These are phyloP conservation scores for Henningerozyma blattae DNA, from an alignment of 805 yeast genomes.

Conservation along the genomic window DNA sequence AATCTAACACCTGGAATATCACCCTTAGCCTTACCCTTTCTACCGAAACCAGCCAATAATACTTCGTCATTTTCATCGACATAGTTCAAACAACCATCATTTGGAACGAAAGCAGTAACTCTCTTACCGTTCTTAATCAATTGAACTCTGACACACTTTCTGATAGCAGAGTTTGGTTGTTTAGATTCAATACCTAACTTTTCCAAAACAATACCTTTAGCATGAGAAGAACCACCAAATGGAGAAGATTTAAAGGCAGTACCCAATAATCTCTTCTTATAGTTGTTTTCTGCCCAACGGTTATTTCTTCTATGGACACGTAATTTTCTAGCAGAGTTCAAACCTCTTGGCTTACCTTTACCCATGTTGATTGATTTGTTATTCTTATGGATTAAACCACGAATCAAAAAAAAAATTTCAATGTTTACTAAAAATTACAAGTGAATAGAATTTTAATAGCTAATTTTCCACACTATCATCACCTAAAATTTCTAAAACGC, in stretches of 20 bases:
- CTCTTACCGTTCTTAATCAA: conserved; percentile 99
- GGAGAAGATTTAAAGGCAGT: conserved; percentile 99
- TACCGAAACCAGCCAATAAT: conserved; percentile 99
- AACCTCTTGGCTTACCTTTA: conserved; percentile 99
- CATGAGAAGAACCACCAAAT: conserved; percentile 99
- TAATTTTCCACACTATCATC: no score
- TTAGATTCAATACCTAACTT: conserved; percentile 99
- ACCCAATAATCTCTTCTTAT: conserved; percentile 97
- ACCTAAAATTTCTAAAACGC: no score
- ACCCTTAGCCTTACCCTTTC: conserved; percentile 99
- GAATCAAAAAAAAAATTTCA: no score
- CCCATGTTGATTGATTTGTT: conserved; percentile 57
- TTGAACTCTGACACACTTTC: conserved; percentile 99
- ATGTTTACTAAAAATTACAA: no score
- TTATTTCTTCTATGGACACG: conserved; percentile 99
- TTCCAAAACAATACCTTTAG: conserved; percentile 98
- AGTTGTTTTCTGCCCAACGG: conserved; percentile 99
- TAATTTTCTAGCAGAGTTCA: conserved; percentile 99
- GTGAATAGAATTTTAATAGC: no score
- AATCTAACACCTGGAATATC: conserved; percentile 99
- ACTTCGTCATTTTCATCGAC: conserved; percentile 99
- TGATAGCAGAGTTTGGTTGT: conserved; percentile 99
- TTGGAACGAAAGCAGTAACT: conserved; percentile 99
- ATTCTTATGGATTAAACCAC: no score
- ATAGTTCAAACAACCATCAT: conserved; percentile 99